A percentile compares a stretch with the other conserved stretches of the same genome.
Evolutionary conservation across 768 basidiomycete genomes (phyloP).

Genomic region (Serendipita vermifera): DNA sequence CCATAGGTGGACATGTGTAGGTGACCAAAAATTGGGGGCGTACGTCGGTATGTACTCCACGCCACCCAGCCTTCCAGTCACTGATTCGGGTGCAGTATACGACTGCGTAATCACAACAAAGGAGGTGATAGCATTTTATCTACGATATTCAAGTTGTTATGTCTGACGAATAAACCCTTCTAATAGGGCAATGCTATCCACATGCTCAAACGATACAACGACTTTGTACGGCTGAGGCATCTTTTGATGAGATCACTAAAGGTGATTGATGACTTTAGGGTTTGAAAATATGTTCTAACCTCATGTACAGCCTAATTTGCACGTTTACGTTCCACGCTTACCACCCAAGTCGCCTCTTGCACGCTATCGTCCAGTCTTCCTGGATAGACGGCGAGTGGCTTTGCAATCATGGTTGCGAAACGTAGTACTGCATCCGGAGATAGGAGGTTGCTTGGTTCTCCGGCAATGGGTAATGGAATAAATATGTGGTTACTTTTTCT

Average conservation of each 20-base stretch:
- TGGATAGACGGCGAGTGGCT: constrained; percentile 36
- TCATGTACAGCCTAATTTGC: constrained; percentile 30
- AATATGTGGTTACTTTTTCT: neutral
- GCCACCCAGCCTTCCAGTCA: neutral
- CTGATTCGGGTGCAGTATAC: constrained; percentile 33
- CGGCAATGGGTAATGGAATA: constrained; percentile 9
- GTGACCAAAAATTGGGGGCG: constrained; percentile 45
- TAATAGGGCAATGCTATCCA: constrained; percentile 48
- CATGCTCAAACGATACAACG: constrained; percentile 52
- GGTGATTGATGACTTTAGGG: constrained; percentile 25
- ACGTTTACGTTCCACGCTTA: constrained; percentile 40
- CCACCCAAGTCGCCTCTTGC: constrained; percentile 59
- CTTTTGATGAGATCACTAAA: constrained; percentile 40
- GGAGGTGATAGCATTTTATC: constrained; percentile 27
- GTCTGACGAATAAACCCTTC: neutral
- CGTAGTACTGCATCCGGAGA: constrained; percentile 5
- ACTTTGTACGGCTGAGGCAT: constrained; percentile 43
- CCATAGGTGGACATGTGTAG: constrained; percentile 50
- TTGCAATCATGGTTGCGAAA: neutral
- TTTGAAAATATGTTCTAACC: neutral
- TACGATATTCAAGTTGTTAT: constrained; percentile 9
- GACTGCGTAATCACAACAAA: constrained; percentile 57
- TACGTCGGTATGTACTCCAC: constrained; percentile 41
- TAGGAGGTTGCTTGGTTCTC: neutral
- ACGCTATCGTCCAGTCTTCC: constrained; percentile 52